Conservation (phyloP, 202 grass and related monocot species). For the Musa balbisiana region DNA sequence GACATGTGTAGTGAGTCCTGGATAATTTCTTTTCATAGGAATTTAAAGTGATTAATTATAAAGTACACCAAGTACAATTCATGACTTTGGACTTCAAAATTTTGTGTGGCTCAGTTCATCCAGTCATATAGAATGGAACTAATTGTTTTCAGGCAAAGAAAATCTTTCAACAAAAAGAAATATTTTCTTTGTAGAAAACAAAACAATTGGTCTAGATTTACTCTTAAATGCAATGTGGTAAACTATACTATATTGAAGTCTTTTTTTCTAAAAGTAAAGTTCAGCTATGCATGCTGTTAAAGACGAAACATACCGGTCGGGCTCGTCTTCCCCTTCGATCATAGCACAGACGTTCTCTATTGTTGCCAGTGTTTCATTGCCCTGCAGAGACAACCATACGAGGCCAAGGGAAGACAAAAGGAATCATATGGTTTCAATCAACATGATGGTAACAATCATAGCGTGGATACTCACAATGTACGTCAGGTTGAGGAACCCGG, state of each 20-base stretch:
- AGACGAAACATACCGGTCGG: constrained; percentile 43
- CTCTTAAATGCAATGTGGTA: no score
- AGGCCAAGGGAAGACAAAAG: not conserved
- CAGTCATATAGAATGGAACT: no score
- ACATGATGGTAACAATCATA: not conserved
- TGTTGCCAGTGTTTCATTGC: constrained; percentile 62
- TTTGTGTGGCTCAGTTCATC: no score
- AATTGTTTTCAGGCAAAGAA: no score
- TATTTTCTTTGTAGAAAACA: not conserved
- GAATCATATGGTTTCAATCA: constrained; percentile 1
- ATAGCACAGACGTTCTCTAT: constrained; percentile 86
- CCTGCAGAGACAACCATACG: constrained; percentile 23
- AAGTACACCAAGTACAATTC: no score
- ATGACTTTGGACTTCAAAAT: no score
- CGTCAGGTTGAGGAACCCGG: constrained; percentile 62
- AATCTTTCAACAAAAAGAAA: not conserved
- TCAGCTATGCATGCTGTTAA: not conserved
- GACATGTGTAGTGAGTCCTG: no score
- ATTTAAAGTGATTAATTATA: no score
- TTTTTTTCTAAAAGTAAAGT: no score
- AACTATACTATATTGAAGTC: no score
- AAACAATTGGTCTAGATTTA: no score
- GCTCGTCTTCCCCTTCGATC: constrained; percentile 87
- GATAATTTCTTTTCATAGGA: no score
- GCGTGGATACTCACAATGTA: constrained; percentile 33